phyloP scores from a whole-genome alignment of 2,329 filamentous ascomycete genomes.

The Phyllosticta citriasiana region DNA sequence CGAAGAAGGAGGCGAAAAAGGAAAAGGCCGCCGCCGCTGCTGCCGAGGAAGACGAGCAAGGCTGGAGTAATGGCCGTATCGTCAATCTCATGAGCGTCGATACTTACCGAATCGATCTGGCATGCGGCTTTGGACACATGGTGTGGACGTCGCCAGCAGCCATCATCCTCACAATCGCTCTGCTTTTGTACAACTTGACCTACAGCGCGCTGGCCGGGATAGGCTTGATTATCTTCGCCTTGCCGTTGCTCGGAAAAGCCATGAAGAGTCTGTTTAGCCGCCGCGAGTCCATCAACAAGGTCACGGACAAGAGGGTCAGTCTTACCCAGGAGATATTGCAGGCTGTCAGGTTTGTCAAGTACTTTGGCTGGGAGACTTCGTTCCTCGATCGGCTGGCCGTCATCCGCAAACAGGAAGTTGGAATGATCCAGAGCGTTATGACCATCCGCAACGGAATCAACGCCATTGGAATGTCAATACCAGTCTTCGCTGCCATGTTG shows the following conservation, averaged over 20 bases:
- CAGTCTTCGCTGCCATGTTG: conserved; percentile 91
- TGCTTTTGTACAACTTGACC: conserved; percentile 77
- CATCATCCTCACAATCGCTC: conserved; percentile 65
- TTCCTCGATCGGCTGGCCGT: conserved; percentile 68
- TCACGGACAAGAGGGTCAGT: conserved; percentile 85
- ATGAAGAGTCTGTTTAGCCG: conserved; percentile 68
- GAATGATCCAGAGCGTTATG: conserved; percentile 72
- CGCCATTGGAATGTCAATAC: conserved; percentile 73
- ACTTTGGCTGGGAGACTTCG: conserved; percentile 86
- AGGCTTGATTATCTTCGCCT: conserved; percentile 64
- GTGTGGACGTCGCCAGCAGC: conserved; percentile 78
- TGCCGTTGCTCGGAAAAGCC: conserved; percentile 67
- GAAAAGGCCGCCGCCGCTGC: conserved; percentile 45
- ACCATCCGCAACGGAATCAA: conserved; percentile 78
- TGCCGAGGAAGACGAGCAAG: conserved; percentile 54
- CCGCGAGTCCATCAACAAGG: conserved; percentile 74
- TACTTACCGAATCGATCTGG: conserved; percentile 84
- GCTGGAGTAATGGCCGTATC: conserved; percentile 88
- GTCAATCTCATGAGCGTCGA: conserved; percentile 93
- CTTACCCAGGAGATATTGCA: conserved; percentile 88
- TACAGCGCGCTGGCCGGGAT: conserved; percentile 89
- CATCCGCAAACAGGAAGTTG: conserved; percentile 68
- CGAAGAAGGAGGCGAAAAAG: conserved; percentile 31
- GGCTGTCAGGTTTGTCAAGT: conserved; percentile 91
- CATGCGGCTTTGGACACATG: conserved; percentile 81